A percentile compares a stretch with the other conserved stretches of the same genome.
phyloP scores from a whole-genome alignment of 306 rosid species.

The Quercus gilva region DNA sequence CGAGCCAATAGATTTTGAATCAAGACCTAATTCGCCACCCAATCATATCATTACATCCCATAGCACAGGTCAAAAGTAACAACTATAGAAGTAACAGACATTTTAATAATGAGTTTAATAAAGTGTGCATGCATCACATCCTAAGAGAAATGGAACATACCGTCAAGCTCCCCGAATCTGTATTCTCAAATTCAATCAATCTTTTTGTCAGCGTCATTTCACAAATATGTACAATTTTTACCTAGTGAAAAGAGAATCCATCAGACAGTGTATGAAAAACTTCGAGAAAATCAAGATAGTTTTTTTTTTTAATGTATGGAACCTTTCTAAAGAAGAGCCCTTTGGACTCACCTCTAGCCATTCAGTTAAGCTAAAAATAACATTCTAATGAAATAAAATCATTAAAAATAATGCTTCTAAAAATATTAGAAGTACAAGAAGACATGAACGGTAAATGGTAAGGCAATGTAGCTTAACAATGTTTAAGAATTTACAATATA shows the following conservation, averaged over 20 bases:
- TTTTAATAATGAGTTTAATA: background rate
- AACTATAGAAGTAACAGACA: background rate
- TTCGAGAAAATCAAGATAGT: background rate
- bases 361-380: background rate
- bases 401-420: background rate
- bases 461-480: background rate
- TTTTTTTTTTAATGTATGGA: too few relatives aligned
- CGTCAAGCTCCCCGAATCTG: constrained; percentile 86
- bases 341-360: too few relatives aligned
- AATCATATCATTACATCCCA: background rate
- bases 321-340: too few relatives aligned
- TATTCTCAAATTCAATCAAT: constrained; percentile 85
- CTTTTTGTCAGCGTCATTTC: constrained; percentile 89
- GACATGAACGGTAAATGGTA: background rate
- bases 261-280: background rate
- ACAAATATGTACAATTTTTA: constrained; percentile 78
- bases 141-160: constrained; percentile 39
- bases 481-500: background rate
- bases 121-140: background rate
- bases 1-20: too few relatives aligned
- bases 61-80: background rate
- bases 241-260: constrained; percentile 40
- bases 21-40: too few relatives aligned
- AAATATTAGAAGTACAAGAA: background rate
- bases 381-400: background rate